Base-by-base conservation (phyloP, 2,329 filamentous ascomycete species). In the Colletotrichum theobromicola region DNA sequence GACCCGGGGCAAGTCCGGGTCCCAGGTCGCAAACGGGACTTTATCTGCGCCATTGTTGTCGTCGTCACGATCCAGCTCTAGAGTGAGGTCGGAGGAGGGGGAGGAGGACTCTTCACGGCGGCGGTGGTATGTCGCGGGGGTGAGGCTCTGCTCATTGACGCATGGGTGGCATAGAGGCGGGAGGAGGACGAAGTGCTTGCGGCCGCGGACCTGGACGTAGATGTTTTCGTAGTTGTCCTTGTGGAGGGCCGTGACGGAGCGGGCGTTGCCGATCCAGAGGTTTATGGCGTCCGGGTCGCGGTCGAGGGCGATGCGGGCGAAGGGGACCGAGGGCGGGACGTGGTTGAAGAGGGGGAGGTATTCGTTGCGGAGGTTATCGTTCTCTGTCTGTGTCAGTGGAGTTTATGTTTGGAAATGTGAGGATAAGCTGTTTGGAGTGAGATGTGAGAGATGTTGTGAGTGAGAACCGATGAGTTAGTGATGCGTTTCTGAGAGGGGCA, bases 211-310 rank as follows among this genome's bases (percentile, higher is more conserved):
- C 79, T 96, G 94, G 2, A 95, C 93, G 81, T 96, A 97, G 1
- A 97, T 88, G 81, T 97, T 97, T 82, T 97, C 94, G 82, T 96
- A 96, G 79, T 94, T 94, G 84, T 97, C 95, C 79, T 93, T 94
- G 84, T 97, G 95, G 68, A 96, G 82, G 1, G 93, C 92, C 0
- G 94, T 96, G 2, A 90, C 87, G 30, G 92, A 94, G 46, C 86
- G 87, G 2, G 91, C 90, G 83, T 94, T 94, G 68, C 94, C 94
- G 64, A 97, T 91, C 94, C 94, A 96, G 79, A 97, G 88, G 80
- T 97, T 97, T 75, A 95, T 90, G 16, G 94, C 94, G 76, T 97
- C 94, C 0, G 94, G 93, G 0, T 84, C 80, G 50, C 89, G 85
- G 61, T 72, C 74, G 0, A 96, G 89, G 0, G 94, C 94, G 75